Percentiles rank a stretch among this genome's conserved stretches.
Evolutionary conservation across 1,139 yeast species (phyloP).

Genomic region (Nakaseomyces bracarensis): DNA sequence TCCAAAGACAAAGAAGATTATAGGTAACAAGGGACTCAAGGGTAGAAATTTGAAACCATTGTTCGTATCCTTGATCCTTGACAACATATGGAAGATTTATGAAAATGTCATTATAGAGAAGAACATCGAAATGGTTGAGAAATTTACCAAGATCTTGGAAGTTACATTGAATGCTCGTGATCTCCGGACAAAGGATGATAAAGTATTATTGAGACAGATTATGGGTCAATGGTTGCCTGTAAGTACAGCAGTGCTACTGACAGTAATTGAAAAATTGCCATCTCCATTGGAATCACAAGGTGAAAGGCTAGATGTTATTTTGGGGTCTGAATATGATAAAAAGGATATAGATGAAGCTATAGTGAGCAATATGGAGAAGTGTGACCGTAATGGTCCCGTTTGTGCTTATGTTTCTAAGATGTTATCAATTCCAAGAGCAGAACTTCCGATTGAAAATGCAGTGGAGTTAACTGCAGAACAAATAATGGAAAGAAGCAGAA

Average conservation of each 20-base stretch:
- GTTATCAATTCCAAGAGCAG: slow-evolving; percentile 72
- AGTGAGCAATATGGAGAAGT: slow-evolving; percentile 49
- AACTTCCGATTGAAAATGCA: slow-evolving; percentile 47
- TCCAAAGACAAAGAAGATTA: slow-evolving; percentile 77
- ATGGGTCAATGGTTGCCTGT: slow-evolving; percentile 95
- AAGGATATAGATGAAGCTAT: slow-evolving; percentile 44
- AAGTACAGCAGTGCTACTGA: slow-evolving; percentile 72
- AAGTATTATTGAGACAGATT: slow-evolving; percentile 52
- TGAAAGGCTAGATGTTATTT: slow-evolving; percentile 58
- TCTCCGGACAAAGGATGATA: slow-evolving; percentile 68
- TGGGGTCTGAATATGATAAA: slow-evolving; percentile 49
- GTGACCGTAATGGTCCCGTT: slow-evolving; percentile 56
- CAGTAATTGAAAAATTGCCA: slow-evolving; percentile 80
- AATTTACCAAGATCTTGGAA: slow-evolving; percentile 62
- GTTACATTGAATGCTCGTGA: slow-evolving; percentile 70
- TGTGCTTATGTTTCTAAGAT: slow-evolving; percentile 87
- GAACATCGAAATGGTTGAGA: slow-evolving; percentile 63
- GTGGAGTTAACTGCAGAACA: slow-evolving; percentile 39
- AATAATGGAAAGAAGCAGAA: slow-evolving; percentile 55
- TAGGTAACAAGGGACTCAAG: slow-evolving; percentile 48
- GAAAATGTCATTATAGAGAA: slow-evolving; percentile 58
- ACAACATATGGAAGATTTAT: slow-evolving; percentile 88
- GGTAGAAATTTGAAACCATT: slow-evolving; percentile 58
- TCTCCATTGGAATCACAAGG: slow-evolving; percentile 73
- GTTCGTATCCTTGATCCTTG: slow-evolving; percentile 80